These are phyloP conservation scores for Acacia melanoxylon DNA, from an alignment of 306 rosid species.

Conservation along the genomic window DNA sequence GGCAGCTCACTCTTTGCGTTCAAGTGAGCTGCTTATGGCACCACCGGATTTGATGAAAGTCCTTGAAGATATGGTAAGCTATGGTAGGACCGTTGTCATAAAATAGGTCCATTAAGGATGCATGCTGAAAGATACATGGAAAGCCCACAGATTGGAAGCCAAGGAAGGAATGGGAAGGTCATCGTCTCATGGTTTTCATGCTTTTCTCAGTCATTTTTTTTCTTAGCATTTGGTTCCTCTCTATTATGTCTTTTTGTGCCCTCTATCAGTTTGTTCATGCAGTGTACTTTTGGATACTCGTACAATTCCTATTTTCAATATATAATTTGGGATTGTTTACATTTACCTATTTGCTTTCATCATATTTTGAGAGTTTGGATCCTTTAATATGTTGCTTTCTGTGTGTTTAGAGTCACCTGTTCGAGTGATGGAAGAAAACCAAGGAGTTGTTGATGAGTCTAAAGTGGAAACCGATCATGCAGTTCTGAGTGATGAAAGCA, in stretches of 20 bases:
- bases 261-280: background rate
- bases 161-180: too few relatives aligned
- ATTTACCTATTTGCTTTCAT: conserved; percentile 26
- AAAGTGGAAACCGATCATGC: conserved; percentile 50
- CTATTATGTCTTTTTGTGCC: background rate
- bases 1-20: too few relatives aligned
- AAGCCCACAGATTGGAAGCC: too few relatives aligned
- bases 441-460: conserved; percentile 42
- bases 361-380: conserved; percentile 27
- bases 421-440: conserved; percentile 50
- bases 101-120: too few relatives aligned
- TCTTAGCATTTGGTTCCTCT: background rate
- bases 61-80: too few relatives aligned
- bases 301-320: conserved; percentile 9
- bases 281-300: conserved; percentile 1
- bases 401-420: conserved; percentile 60
- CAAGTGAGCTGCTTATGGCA: too few relatives aligned
- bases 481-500: conserved; percentile 41
- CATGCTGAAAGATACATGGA: too few relatives aligned
- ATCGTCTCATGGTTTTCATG: background rate
- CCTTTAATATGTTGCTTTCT: conserved; percentile 30
- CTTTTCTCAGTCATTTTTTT: background rate
- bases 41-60: too few relatives aligned
- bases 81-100: too few relatives aligned
- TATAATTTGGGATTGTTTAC: conserved; percentile 10